Base-by-base conservation (phyloP, 139 green algal species). In the Chlamydomonas sp. region DNA sequence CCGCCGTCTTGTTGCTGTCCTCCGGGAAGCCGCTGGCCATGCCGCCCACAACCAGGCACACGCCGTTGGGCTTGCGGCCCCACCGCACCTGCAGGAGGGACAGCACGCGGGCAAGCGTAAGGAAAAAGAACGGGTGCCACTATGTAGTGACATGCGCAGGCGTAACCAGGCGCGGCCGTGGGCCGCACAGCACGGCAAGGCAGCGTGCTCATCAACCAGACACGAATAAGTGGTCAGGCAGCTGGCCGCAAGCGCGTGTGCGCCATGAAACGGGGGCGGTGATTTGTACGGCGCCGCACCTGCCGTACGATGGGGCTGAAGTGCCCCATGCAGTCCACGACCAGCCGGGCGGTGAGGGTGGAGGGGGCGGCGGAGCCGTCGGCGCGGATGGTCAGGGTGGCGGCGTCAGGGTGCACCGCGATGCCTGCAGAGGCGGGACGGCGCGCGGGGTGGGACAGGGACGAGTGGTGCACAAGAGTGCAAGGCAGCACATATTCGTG, bases 311-410 rank as follows among this genome's bases (percentile, higher is more conserved):
- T 96, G 12, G 97, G 97, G 73, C 93, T 97, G 49, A 88, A 91
- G 85, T 99, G 93, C 12, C 98, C 98, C 98, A 99, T 99, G 86
- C 95, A 97, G 91, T 99, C 98, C 6, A 99, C 69, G 63, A 99
- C 89, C 60, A 99, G 90, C 2, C 89, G 86, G 1, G 85, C 64
- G 1, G 85, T 86, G 10, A 92, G 62, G 20, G 18, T 66, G 75
- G 63, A 3, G 62, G 59, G 6, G 18, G 17, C 59, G n/a, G 17
- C 79, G 57, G 20, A 71, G 68, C 76, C 61, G 67, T 76, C 80
- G 49, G 71, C 66, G 12, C 3, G 75, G 1, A 88, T 8, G 2
- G 18, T 8, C 57, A 85, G 76, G 9, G 59, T 3, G 62, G 15
- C 78, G n/a, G 61, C 86, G 77, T 89, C 57, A 0, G 80, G 4